Base-by-base conservation (phyloP, 192 early-diverging fungal species). In the Pecoramyces ruminantium region DNA sequence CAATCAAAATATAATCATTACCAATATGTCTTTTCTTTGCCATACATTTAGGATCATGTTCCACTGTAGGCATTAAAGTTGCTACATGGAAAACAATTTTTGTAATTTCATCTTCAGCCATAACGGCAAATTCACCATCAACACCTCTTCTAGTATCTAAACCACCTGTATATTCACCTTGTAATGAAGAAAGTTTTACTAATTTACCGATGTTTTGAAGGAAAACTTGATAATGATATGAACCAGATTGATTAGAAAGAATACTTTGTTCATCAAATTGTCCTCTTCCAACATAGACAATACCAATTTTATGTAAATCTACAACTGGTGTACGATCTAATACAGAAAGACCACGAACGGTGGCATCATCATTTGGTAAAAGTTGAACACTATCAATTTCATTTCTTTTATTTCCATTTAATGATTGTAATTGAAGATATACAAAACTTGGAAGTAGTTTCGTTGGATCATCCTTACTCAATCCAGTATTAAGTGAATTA, bases 21-120 rank as follows among this genome's bases (percentile, higher is more conserved):
- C 96, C 97, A 82, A 99, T 96, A 83, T 97, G 96, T 30, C 95
- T 87, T 87, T 99, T 99, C 83, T 99, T 99, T 21, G 84, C 84
- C 81, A 89, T 92, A 83, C 94, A 90, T 78, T 90, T 86, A 78
- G 92, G 91, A 84, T 99, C 96, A 78, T 90, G 90, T 51, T 87
- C 86, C 2, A 89, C 84, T 0, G 89, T 95, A 0, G 97, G 97
- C 95, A 99, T 98, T 82, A 99, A 88, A 25, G 96, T 98, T 18
- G 95, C 92, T 12, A 92, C 92, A 82, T 99, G 97, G 86, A 97
- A 99, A 17, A 96, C 90, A 29, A 96, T 92, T 83, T 97, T 94
- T 0, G 92, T 90, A 78, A 95, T 92, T 81, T 93, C 93, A 29
- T 96, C 93, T 34, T 92, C 88, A 88, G 93, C 94, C 78, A 92